phyloP scores from a whole-genome alignment of 2,329 filamentous ascomycete species.

The Aspergillus piperis region DNA sequence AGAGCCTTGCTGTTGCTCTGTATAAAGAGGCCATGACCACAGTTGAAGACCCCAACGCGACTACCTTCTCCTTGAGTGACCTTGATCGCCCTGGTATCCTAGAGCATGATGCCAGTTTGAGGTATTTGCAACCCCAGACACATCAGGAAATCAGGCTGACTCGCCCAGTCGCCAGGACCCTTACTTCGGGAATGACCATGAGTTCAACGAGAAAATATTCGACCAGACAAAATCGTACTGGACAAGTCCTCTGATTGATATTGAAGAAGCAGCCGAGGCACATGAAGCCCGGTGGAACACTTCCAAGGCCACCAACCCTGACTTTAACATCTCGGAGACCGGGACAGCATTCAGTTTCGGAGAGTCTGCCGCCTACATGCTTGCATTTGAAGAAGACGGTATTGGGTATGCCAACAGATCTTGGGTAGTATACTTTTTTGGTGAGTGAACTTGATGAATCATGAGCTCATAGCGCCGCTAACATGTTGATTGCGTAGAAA shows the following conservation, averaged over 20 bases:
- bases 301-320: constrained; percentile 14
- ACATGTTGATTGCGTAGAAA: neutral
- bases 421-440: neutral
- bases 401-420: neutral
- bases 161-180: constrained; percentile 15
- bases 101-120: constrained; percentile 29
- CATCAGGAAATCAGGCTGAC: neutral
- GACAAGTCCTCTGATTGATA: constrained; percentile 13
- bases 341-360: constrained; percentile 16
- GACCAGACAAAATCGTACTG: constrained; percentile 17
- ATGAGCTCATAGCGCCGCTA: neutral
- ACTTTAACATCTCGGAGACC: constrained; percentile 1
- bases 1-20: constrained; percentile 20
- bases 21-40: constrained; percentile 23
- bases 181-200: constrained; percentile 18
- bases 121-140: constrained; percentile 4
- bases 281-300: constrained; percentile 15
- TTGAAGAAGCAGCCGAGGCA: constrained; percentile 8
- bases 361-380: neutral
- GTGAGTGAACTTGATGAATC: neutral
- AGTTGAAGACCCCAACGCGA: constrained; percentile 23
- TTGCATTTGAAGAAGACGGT: neutral
- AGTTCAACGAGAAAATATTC: constrained; percentile 20
- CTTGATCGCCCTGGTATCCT: constrained; percentile 15
- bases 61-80: constrained; percentile 21